Evolutionary conservation across 306 rosid genomes (phyloP), one percentile per base, ranked within the genome.

Genomic region (Oxytropis ochrocephala): DNA sequence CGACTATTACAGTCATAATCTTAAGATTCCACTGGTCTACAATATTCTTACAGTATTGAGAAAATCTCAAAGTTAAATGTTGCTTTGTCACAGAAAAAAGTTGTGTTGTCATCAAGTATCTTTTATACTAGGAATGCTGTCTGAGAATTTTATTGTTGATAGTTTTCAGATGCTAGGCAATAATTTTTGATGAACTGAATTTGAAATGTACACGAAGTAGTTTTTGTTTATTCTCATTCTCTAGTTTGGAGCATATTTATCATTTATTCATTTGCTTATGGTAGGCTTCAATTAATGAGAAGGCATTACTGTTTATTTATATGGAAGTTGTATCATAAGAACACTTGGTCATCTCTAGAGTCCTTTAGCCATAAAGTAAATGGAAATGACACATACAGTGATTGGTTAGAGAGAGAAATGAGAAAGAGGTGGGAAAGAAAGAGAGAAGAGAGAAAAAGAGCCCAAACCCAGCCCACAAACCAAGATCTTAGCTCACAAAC

Each of bases 11-110:
- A 55, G 55, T 78, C 80, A 74, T 82, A 77, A 69, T 84, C 75
- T 75, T 79, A 51, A 69, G 35, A 79, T 41, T 66, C 58, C 66
- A 55, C 78, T 73, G 79, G 30, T 73, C 50, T 70, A 69, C 62
- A 46, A 53, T 47, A 30, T 70, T 69, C 76, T 65, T 73, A 58
- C 51, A 36, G 77, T 77, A 52, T 80, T 58, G 75, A 64, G 78
- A 60, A 73, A 53, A 74, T 79, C 64, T 77, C 80, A 51, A 51
- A 72, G 72, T 67, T 81, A 82, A 82, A 72, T 64, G 76, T 77
- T 78, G 75, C 74, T 62, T 70, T 58, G n/a, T 47, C 77, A 54
- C 83, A 76, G 84, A 82, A 43, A 87, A 89, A 84, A 84, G 82
- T 82, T 67, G 75, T 75, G 69, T 75, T 75, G 69, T 76, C 68